Conservation (phyloP, 768 basidiomycete genomes). For the Boletus subcaerulescens region DNA sequence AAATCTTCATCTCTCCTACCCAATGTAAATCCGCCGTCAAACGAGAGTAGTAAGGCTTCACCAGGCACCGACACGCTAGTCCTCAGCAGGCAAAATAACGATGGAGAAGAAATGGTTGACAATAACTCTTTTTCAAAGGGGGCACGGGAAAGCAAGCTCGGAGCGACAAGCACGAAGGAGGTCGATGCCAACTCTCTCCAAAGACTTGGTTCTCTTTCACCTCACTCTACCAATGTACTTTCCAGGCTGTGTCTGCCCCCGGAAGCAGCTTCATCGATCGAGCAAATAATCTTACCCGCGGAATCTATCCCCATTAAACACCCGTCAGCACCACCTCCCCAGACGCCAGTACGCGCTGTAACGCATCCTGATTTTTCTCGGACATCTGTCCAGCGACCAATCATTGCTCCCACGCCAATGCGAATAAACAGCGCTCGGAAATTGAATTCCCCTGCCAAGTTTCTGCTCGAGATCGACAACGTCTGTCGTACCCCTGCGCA, state of each 20-base stretch:
- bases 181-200: slow-evolving; percentile 26
- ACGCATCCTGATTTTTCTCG: slow-evolving; percentile 17
- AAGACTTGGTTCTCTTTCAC: slow-evolving; percentile 58
- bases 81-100: neutral
- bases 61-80: neutral
- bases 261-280: slow-evolving; percentile 12
- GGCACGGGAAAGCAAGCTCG: slow-evolving; percentile 30
- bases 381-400: slow-evolving; percentile 24
- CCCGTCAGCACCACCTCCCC: slow-evolving; percentile 19
- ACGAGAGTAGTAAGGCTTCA: slow-evolving; percentile 20
- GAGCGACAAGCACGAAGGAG: slow-evolving; percentile 25
- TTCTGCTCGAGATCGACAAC: slow-evolving; percentile 36
- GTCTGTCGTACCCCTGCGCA: slow-evolving; percentile 58
- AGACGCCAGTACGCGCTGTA: slow-evolving; percentile 11
- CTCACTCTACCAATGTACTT: slow-evolving; percentile 47
- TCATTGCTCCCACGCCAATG: slow-evolving; percentile 30
- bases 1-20: slow-evolving; percentile 15
- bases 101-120: neutral
- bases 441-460: slow-evolving; percentile 32
- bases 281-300: slow-evolving; percentile 7
- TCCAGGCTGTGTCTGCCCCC: slow-evolving; percentile 35
- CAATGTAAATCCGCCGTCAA: slow-evolving; percentile 16
- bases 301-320: slow-evolving; percentile 15
- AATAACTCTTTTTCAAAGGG: neutral
- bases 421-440: slow-evolving; percentile 15